Base-by-base conservation (phyloP, 1,284 basidiomycete species). In the Volvariella surrecta region DNA sequence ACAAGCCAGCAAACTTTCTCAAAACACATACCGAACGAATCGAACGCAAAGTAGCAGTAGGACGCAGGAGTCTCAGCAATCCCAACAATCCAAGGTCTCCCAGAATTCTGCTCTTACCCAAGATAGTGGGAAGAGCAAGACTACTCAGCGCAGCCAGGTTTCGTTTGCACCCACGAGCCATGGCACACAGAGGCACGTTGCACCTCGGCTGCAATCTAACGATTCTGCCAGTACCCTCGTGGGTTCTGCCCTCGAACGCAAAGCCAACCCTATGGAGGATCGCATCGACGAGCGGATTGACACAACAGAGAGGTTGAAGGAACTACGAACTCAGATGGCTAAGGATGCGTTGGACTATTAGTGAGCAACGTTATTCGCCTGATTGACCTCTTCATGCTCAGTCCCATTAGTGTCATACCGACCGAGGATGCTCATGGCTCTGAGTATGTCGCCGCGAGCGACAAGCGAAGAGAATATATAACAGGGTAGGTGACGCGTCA, bases 361-460 rank as follows among this genome's bases (percentile, higher is more conserved):
- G 90, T 92, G 54, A 63, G 87, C 78, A 2, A 34, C 44, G 28
- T 44, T 41, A 32, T 24, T 39, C 32, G 18, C 21, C 9, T 43
- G 49, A 43, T 21, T n/a, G 38, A 43, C 17, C 44, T n/a, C 37
- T 20, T 24, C 19, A 16, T 20, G 16, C 32, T 38, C 38, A 48
- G 42, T 38, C 43, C 42, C 24, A 46, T 37, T 45, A 69, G 67
- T 46, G 53, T 68, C 45, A 67, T 95, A 22, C 88, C 90, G 1
- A 82, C 77, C 43, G 88, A 90, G 58, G 92, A 96, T 59, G 84
- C 90, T 8, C 92, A 96, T 59, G 80, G 80, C 46, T 92, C 89
- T 3, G 93, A 96, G 60, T 91, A 89, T 50, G 82, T 93, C 9
- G 80, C 89, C 6, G 61, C 72, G 4, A 79, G 80, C 39, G 91